Base-by-base conservation (phyloP, 2,329 filamentous ascomycete species). In the Karstenula rhodostoma region DNA sequence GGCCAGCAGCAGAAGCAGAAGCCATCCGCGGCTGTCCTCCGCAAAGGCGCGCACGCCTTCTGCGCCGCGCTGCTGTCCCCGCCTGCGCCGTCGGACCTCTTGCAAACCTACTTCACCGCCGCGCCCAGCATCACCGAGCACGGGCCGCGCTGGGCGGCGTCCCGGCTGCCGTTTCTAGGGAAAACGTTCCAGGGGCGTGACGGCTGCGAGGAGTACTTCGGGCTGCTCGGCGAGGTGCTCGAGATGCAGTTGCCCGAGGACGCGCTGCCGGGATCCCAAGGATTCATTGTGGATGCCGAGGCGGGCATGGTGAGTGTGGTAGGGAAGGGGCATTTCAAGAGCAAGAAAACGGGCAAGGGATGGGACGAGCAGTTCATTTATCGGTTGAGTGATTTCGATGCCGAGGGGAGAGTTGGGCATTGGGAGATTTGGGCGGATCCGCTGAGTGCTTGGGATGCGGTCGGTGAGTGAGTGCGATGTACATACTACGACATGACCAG, bases 351-450 rank as follows among this genome's bases (percentile, higher is more conserved):
- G 15, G 79, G 78, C 6, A 79, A 73, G 62, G 65, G 62, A 6
- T 81, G 78, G 78, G 68, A 78, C 17, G 79, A 81, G 63, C 62
- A 71, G 17, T 81, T 81, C 44, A 75, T 80, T 13, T 79, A 80
- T 65, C 63, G 74, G 50, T 72, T 81, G 47, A 77, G 79, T 64
- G 76, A 59, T 8, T 81, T 79, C 60, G 76, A 81, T 66, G 66
- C 67, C 7, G 61, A 76, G 19, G 77, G 77, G 0, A 77, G 63
- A 67, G 77, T 81, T 61, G 79, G 77, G 29, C 71, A 76, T 64
- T 80, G 78, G 77, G 78, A 81, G 66, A 79, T 81, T 53, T 81
- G 79, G 79, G 78, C 77, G 15, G 79, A 81, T 72, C 77, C 77
- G 13, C 63, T 80, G 58, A 79, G 76, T 61, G 79, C 79, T 35